Percentiles rank a stretch among this genome's conserved stretches.
Conservation (phyloP, 148 eudicot species). For the Cornus controversa region DNA sequence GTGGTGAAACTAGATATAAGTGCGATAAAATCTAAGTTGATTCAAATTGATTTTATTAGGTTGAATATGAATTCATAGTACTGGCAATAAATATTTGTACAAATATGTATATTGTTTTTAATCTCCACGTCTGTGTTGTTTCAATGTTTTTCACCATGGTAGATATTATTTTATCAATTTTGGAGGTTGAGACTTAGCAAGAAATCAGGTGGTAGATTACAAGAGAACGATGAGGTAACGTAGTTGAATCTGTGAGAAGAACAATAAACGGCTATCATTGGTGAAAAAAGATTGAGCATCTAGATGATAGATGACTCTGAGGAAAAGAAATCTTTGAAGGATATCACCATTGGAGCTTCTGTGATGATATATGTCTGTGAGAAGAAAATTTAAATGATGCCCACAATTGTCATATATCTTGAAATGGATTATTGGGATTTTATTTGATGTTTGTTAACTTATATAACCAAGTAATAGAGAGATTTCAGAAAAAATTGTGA, state of each 20-base stretch:
- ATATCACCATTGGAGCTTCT: neutral
- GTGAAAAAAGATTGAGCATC: neutral
- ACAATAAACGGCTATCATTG: conserved; percentile 13
- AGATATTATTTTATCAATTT: too few species aligned
- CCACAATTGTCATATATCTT: neutral
- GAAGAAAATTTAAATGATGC: too few species aligned
- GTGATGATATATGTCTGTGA: neutral
- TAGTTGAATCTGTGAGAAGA: neutral
- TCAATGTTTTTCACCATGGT: too few species aligned
- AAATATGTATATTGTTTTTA: too few species aligned
- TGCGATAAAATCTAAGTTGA: too few species aligned
- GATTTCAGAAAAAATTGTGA: neutral
- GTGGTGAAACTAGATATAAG: too few species aligned
- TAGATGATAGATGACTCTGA: neutral
- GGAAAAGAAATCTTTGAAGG: neutral
- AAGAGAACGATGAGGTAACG: conserved; percentile 42
- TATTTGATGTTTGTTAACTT: neutral
- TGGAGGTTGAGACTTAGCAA: conserved; percentile 27
- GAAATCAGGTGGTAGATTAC: conserved; percentile 32
- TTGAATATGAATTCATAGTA: too few species aligned
- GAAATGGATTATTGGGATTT: neutral
- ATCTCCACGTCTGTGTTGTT: too few species aligned
- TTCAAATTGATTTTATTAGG: too few species aligned
- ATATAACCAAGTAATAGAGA: neutral
- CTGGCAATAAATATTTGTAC: too few species aligned